A percentile compares a stretch with the other conserved stretches of the same genome.
Evolutionary conservation across 176 grass and related monocot species (phyloP).

Genomic region (Tillandsia fasciculata): DNA sequence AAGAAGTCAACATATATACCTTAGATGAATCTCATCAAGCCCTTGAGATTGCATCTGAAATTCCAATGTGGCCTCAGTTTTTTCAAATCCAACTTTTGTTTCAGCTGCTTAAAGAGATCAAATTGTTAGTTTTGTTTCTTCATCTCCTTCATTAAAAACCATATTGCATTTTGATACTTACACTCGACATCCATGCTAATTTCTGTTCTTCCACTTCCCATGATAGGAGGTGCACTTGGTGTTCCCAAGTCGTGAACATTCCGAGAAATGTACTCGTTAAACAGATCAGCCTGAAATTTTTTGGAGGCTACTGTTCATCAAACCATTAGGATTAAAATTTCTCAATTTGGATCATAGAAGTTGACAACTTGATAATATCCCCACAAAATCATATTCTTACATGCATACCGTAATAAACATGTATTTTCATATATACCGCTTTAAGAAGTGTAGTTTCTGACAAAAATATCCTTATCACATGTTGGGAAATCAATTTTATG

Average conservation of each 20-base stretch:
- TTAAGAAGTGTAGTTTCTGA: no score
- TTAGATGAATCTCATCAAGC: constrained; percentile 32
- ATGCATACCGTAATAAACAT: no score
- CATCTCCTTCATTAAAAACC: neutral
- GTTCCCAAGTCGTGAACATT: constrained; percentile 33
- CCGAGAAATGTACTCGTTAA: constrained; percentile 23
- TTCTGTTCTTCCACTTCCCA: constrained; percentile 26
- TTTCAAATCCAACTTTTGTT: constrained; percentile 23
- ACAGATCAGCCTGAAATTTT: constrained; percentile 24
- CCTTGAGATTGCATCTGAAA: constrained; percentile 33
- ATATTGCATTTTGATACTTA: constrained; percentile 3
- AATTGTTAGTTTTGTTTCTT: neutral
- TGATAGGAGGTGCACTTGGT: constrained; percentile 84
- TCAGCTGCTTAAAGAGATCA: constrained; percentile 15
- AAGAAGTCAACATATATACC: constrained; percentile 16
- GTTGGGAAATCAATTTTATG: no score
- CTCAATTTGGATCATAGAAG: no score
- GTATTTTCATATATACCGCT: no score
- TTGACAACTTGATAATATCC: no score
- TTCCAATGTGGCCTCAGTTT: constrained; percentile 25
- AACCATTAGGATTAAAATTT: no score
- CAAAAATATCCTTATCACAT: no score
- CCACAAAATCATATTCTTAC: no score
- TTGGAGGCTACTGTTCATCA: no score
- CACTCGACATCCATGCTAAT: constrained; percentile 29